A percentile compares a stretch with the other conserved stretches of the same genome.
Conservation (phyloP, 2,329 filamentous ascomycete species). For the Teratosphaeriaceae sp. region DNA sequence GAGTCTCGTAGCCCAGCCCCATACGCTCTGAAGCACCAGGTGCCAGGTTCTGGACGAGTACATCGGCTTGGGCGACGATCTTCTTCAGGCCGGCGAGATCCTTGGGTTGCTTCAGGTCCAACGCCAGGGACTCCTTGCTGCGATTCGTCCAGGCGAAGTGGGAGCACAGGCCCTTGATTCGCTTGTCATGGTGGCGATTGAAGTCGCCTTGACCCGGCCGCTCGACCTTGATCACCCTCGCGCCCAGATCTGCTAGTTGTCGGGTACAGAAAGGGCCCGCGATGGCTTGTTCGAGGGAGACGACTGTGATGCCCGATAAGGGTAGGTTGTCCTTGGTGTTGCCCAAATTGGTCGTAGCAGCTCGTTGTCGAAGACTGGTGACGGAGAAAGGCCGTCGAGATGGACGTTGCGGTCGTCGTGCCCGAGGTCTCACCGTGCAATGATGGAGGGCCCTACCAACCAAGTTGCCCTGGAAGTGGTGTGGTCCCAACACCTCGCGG, state of each 20-base stretch:
- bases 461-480: too few species aligned
- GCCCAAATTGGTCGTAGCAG: not conserved
- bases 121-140: conserved; percentile 85
- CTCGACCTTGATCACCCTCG: conserved; percentile 39
- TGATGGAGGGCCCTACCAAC: too few species aligned
- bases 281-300: conserved; percentile 24
- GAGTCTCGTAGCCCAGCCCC: conserved; percentile 73
- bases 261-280: conserved; percentile 29
- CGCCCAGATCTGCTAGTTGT: conserved; percentile 42
- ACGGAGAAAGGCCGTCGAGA: not conserved
- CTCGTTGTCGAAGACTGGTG: not conserved
- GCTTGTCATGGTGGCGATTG: conserved; percentile 22
- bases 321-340: conserved; percentile 11
- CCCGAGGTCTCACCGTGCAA: too few species aligned
- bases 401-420: not conserved
- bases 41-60: conserved; percentile 93
- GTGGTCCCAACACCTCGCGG: too few species aligned
- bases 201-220: conserved; percentile 26
- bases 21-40: conserved; percentile 86
- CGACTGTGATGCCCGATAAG: conserved; percentile 18
- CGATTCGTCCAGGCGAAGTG: conserved; percentile 53
- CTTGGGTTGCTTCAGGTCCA: conserved; percentile 78
- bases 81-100: conserved; percentile 82
- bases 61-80: conserved; percentile 74
- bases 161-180: conserved; percentile 19